These are phyloP conservation scores for Coriolopsis trogii DNA, from an alignment of 1,284 basidiomycete species.

Conservation along the genomic window DNA sequence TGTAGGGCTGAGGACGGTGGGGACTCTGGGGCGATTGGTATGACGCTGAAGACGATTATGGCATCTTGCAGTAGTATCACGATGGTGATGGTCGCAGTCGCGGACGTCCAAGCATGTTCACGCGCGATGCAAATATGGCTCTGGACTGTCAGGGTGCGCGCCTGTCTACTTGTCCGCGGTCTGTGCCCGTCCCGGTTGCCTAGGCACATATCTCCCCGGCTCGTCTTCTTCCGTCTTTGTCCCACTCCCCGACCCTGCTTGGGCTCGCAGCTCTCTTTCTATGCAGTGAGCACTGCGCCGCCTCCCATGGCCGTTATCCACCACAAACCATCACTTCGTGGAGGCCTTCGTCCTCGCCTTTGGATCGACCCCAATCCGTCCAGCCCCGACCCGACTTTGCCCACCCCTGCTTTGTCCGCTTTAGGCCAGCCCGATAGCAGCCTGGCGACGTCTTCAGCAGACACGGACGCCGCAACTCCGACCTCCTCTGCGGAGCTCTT, in stretches of 20 bases:
- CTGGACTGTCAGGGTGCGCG: neutral
- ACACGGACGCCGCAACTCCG: constrained; percentile 27
- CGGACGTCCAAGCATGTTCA: constrained; percentile 1
- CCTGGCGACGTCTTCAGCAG: constrained; percentile 27
- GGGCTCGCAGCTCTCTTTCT: constrained; percentile 1
- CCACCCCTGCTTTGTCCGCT: constrained; percentile 25
- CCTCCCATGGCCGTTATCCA: constrained; percentile 22
- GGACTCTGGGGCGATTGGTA: too few relatives aligned
- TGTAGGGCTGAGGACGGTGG: too few relatives aligned
- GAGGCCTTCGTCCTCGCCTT: constrained; percentile 41
- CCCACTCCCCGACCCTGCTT: neutral
- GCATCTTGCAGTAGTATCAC: too few relatives aligned
- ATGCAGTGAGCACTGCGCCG: constrained; percentile 14
- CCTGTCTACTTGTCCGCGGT: constrained; percentile 1
- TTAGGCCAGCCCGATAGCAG: constrained; percentile 29
- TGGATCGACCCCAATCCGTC: constrained; percentile 51
- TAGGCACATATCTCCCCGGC: constrained; percentile 2
- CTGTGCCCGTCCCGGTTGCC: constrained; percentile 3
- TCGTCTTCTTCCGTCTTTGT: constrained; percentile 4
- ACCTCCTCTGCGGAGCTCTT: constrained; percentile 31
- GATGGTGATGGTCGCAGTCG: constrained; percentile 23
- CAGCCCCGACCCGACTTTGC: constrained; percentile 17
- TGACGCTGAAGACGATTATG: too few relatives aligned
- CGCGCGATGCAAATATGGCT: constrained; percentile 14
- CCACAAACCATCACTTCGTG: constrained; percentile 18